Percentiles rank a stretch among this genome's conserved stretches.
Conservation (phyloP, 495 filamentous ascomycete species). For the Talaromyces stipitatus region DNA sequence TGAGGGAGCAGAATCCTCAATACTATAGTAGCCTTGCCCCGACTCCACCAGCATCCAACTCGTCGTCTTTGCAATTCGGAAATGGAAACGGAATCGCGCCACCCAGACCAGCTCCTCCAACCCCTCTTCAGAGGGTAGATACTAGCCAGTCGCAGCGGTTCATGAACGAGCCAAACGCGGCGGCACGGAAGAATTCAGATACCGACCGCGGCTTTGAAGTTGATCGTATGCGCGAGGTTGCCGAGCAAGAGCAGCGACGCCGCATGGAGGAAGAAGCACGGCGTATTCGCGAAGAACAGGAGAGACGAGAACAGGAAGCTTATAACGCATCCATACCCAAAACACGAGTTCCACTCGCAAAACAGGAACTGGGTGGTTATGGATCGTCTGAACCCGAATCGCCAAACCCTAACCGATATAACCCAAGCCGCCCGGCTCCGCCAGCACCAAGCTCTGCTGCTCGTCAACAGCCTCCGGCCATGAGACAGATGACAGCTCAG, state of each 20-base stretch:
- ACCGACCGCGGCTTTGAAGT: slow-evolving; percentile 31
- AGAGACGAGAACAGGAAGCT: slow-evolving; percentile 65
- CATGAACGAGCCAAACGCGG: slow-evolving; percentile 29
- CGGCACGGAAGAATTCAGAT: slow-evolving; percentile 21
- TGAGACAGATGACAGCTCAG: slow-evolving; percentile 44
- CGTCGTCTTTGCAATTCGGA: slow-evolving; percentile 58
- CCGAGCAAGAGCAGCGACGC: slow-evolving; percentile 38
- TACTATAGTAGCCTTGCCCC: slow-evolving; percentile 65
- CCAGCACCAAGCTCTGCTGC: slow-evolving; percentile 42
- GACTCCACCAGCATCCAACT: slow-evolving; percentile 49
- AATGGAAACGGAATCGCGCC: slow-evolving; percentile 66
- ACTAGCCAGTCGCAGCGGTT: slow-evolving; percentile 28
- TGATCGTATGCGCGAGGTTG: slow-evolving; percentile 42
- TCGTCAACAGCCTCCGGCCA: slow-evolving; percentile 33
- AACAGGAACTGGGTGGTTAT: slow-evolving; percentile 79
- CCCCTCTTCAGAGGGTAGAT: slow-evolving; percentile 35
- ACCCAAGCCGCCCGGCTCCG: slow-evolving; percentile 63
- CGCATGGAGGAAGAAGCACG: slow-evolving; percentile 46
- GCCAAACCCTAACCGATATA: slow-evolving; percentile 58
- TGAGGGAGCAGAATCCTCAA: slow-evolving; percentile 73
- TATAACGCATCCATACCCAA: slow-evolving; percentile 86
- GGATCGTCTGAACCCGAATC: slow-evolving; percentile 37
- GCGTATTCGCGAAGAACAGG: slow-evolving; percentile 46
- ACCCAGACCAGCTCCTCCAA: slow-evolving; percentile 60
- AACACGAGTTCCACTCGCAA: slow-evolving; percentile 64